A percentile compares a stretch with the other conserved stretches of the same genome.
Evolutionary conservation across 108 stramenopile species (phyloP).

Genomic region (Nitzschia inconspicua): DNA sequence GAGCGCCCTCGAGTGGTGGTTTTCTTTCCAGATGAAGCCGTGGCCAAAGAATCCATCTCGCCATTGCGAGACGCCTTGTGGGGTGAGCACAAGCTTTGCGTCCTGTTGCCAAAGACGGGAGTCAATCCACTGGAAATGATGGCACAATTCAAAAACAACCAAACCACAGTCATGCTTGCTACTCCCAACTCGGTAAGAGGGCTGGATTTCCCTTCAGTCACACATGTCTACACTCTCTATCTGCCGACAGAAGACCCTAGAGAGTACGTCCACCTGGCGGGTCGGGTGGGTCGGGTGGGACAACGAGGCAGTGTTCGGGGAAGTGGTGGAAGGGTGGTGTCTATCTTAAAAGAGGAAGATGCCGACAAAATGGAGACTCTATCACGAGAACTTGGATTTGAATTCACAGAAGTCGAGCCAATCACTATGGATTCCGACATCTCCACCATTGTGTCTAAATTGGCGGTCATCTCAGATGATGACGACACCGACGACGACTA

Average conservation of each 20-base stretch:
- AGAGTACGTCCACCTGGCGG: slow-evolving; percentile 82
- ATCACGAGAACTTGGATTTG: slow-evolving; percentile 63
- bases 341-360: slow-evolving; percentile 62
- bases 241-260: slow-evolving; percentile 80
- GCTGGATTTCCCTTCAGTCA: slow-evolving; percentile 75
- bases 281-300: slow-evolving; percentile 83
- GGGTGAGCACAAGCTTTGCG: slow-evolving; percentile 75
- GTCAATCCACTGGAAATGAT: slow-evolving; percentile 60
- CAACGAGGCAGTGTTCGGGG: slow-evolving; percentile 62
- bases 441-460: not conserved
- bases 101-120: slow-evolving; percentile 74
- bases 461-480: slow-evolving; percentile 1
- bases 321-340: slow-evolving; percentile 63
- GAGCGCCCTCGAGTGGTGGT: slow-evolving; percentile 72
- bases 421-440: not conserved
- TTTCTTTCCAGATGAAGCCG: slow-evolving; percentile 79
- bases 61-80: slow-evolving; percentile 76
- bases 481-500: slow-evolving; percentile 29
- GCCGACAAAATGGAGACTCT: slow-evolving; percentile 62
- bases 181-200: slow-evolving; percentile 83
- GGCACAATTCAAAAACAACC: slow-evolving; percentile 70
- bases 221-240: slow-evolving; percentile 82
- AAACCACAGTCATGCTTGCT: slow-evolving; percentile 69
- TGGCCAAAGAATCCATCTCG: slow-evolving; percentile 53
- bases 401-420: slow-evolving; percentile 61